phyloP scores from a whole-genome alignment of 1,284 basidiomycete species.

The Ceratobasidium sp. region DNA sequence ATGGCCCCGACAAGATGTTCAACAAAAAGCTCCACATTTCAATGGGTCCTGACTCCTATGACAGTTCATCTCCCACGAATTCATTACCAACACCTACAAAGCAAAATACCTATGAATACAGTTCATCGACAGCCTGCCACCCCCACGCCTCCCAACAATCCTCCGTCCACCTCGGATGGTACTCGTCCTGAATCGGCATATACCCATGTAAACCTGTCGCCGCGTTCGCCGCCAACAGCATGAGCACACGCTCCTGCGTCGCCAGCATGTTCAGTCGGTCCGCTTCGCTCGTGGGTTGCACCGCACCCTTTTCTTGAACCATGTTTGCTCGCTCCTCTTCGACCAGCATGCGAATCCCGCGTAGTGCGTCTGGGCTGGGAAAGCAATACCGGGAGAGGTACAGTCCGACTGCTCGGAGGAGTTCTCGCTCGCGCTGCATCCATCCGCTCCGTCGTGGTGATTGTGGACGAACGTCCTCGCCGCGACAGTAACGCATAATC shows the following conservation, averaged over 20 bases:
- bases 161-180: conserved; percentile 37
- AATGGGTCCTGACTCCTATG: too few species aligned
- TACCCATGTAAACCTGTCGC: conserved; percentile 37
- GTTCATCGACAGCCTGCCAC: not conserved
- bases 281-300: not conserved
- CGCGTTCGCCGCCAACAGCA: conserved; percentile 35
- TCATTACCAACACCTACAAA: too few species aligned
- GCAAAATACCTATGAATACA: not conserved
- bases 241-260: conserved; percentile 19
- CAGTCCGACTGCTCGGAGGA: conserved; percentile 38
- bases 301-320: conserved; percentile 1
- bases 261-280: conserved; percentile 17
- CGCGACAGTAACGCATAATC: conserved; percentile 30
- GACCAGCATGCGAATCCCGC: conserved; percentile 22
- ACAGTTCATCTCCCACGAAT: too few species aligned
- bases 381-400: conserved; percentile 36
- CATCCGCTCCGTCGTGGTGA: conserved; percentile 32
- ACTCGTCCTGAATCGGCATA: conserved; percentile 41
- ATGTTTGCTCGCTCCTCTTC: conserved; percentile 30
- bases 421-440: conserved; percentile 37
- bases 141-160: conserved; percentile 41
- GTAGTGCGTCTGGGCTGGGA: conserved; percentile 33
- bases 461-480: conserved; percentile 27
- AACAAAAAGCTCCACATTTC: too few species aligned
- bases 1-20: too few species aligned